Base-by-base conservation (phyloP, 257 asterid genomes). In the Osmanthus fragrans region DNA sequence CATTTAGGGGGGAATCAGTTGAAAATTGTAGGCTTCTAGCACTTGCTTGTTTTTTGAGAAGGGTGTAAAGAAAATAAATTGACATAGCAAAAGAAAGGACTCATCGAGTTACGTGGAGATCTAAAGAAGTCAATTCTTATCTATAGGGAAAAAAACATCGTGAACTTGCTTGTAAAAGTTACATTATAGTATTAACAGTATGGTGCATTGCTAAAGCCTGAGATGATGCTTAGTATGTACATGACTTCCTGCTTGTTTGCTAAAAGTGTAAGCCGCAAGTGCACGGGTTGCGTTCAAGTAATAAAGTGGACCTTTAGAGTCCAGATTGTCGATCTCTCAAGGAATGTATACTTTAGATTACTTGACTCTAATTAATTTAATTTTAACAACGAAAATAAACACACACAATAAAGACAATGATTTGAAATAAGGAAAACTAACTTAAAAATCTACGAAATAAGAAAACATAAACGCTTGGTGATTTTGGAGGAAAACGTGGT, bases 81-180 rank as follows among this genome's bases (percentile, higher is more conserved):
- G 74, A 73, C 40, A 33, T 54, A 49, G 15, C 76, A 37, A 68
- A 73, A 32, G 54, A 21, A 65, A 76, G 74, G 33, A 79, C 49
- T 79, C 51, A 12, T 42, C 4, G 51, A 42, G 18, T 64, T 58
- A 65, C 33, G 37, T 73, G 78, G 68, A 70, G 49, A 74, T 70
- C n/a, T 32, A 18, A 56, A 66, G 70, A 58, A 76, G 37, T 71
- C 60, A 70, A 69, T 33, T 64, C 65, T 60, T 69, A 19, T 29
- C 60, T 18, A 29, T 33, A 51, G 67, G 49, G n/a, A 66, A 54
- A 40, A 60, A 72, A 72, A 69, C 36, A n/a, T 32, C 23, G 3
- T 18, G 23, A 70, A 70, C 27, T 15, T 42, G 73, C 73, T 70
- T 15, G 77, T 8, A 42, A 37, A 27, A 27, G 47, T 34, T 73